Base-by-base conservation (phyloP, 352 stramenopile genomes). In the Phytophthora aleatoria region DNA sequence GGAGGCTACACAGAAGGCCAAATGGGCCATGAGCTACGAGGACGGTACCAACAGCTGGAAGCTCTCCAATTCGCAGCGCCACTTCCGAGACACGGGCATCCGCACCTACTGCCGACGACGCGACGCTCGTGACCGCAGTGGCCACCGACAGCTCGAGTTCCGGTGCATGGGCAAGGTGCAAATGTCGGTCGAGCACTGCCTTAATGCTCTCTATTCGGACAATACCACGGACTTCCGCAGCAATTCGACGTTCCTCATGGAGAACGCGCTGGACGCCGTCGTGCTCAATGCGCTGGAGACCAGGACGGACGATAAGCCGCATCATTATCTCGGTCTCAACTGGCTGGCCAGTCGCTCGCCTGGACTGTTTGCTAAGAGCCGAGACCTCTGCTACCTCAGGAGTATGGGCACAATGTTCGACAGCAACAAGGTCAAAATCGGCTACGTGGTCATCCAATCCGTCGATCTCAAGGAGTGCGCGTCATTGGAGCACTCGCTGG, bases 261-360 rank as follows among this genome's bases (percentile, higher is more conserved):
- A 87, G 49, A 80, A 71, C 49, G 85, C 71, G 10, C 69, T 91
- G 45, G 83, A 91, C 57, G 83, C 68, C 4, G 77, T 77, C 8
- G 80, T 91, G 58, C 71, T 91, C 31, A 76, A 83, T 44, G 77
- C 79, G 26, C 52, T 86, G 26, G 71, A 80, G 33, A 70, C 69
- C 3, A 62, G 55, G 31, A 75, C 69, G 26, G 70, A 80, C 33
- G 43, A 73, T 35, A 54, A 82, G 48, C 79, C 80, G 30, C 71
- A 81, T 51, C 71, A 78, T 49, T 91, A 82, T 62, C 70, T 91
- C 13, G 83, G 83, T n/a, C 74, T 91, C 51, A 86, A 90, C 61
- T 91, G 83, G 83, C 11, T 85, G 50, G 80, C 79, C 3, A 61
- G 68, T 39, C 70, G 75, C 24, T 78, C 65, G 16, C 56, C 74